phyloP scores from a whole-genome alignment of 2,329 filamentous ascomycete species.

The Aspergillus caelatus region DNA sequence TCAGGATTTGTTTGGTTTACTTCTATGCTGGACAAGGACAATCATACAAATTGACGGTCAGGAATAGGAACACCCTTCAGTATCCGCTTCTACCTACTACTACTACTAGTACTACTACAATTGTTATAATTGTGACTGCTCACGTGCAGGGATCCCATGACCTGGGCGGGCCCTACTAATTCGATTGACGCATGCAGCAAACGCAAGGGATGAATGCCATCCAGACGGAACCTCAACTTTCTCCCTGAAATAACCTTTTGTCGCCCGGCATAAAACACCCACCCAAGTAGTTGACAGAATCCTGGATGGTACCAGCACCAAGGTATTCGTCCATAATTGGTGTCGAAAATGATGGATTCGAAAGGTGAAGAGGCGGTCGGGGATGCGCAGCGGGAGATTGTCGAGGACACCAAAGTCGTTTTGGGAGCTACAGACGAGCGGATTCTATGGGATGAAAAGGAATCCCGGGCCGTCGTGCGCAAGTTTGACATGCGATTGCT shows the following conservation, averaged over 20 bases:
- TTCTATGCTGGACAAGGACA: too few species aligned
- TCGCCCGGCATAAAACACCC: neutral
- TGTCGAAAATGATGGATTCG: neutral
- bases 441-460: neutral
- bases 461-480: conserved; percentile 26
- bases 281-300: neutral
- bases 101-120: too few species aligned
- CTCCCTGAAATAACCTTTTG: neutral
- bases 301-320: neutral
- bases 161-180: neutral
- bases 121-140: neutral
- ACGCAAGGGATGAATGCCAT: neutral
- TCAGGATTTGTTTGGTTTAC: too few species aligned
- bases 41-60: too few species aligned
- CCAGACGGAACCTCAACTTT: neutral
- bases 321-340: neutral
- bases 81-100: too few species aligned
- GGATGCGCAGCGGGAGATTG: neutral
- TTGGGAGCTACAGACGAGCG: neutral
- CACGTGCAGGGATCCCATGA: neutral
- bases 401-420: neutral
- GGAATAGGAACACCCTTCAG: too few species aligned
- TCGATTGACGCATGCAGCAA: neutral
- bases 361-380: neutral
- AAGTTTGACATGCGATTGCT: conserved; percentile 39